Base-by-base conservation (phyloP, 192 early-diverging fungal species). In the Gamsiella multidivaricata region DNA sequence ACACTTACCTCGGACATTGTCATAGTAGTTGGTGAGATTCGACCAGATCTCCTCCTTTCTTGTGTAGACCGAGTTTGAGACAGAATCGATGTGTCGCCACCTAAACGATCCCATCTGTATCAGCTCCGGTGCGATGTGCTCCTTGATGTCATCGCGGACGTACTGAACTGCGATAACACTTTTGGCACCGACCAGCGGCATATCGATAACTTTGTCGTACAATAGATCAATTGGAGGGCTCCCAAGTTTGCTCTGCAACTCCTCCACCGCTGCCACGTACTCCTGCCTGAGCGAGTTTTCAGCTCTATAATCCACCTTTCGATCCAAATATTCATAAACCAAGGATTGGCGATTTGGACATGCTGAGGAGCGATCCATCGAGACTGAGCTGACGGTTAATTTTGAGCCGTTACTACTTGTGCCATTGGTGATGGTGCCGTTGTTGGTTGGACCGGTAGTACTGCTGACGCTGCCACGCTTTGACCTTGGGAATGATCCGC, bases 151-250 rank as follows among this genome's bases (percentile, higher is more conserved):
- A 33, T 69, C 64, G n/a, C 68, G 71, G 52, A 69, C 57, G 56
- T 83, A 79, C 54, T 83, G 80, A 22, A 85, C 61, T 1, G 84
- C 76, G 54, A 85, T 70, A 8, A 85, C 56, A 37, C 67, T 72
- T 54, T 85, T 85, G 34, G 80, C 75, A 12, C 70, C 70, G 22
- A 65, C 60, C 2, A 70, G 56, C 2, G 65, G 57, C 34, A 85
- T 51, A 29, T 73, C 63, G 3, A 85, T 61, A 0, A 85, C 82
- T 37, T 70, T 71, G 32, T 85, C 82, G 50, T 81, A 75, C n/a
- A 85, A n/a, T 18, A 78, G 39, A 14, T 78, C 60, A n/a, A 78
- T 78, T 0, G 74, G 66, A 17, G 74, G 53, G 37, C 61, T 69
- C 0, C 74, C 74, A 3, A 78, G 33, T 43, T 61, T 61, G 11